Base-by-base conservation (phyloP, 768 basidiomycete genomes). In the Holtermanniella nyarrowii region DNA sequence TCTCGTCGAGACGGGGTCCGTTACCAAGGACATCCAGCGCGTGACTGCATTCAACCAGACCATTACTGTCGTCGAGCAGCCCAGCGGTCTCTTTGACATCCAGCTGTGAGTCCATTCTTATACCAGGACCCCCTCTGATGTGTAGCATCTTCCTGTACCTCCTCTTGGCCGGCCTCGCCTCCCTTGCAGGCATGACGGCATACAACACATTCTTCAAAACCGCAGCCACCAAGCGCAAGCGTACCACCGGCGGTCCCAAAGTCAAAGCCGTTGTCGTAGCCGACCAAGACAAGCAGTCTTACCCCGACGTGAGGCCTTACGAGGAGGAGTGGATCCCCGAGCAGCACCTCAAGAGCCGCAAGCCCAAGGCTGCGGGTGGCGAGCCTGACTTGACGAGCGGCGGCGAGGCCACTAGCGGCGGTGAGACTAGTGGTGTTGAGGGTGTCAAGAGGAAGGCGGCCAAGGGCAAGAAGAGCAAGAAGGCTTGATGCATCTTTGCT, bases 251-350 rank as follows among this genome's bases (percentile, higher is more conserved):
- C 23, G 26, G 48, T 46, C 13, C 46, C 42, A 52, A 59, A 49
- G 26, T 49, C 27, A 57, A 64, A 50, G 52, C 57, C 16, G 65
- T 66, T 27, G 62, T 66, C 18, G 55, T 59, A 24, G 62, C 62
- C 45, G 51, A 57, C 12, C 41, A 50, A n/a, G 58, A 52, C 1
- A 62, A 56, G 26, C 40, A 41, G 12, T 60, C 57, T 41, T 68
- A 68, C 37, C 69, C 61, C 24, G 49, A 58, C 24, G 69, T 65
- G 43, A 65, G 68, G 54, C 67, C 71, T 14, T 71, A 69, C 48
- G 71, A 72, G 48, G 71, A 72, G 55, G 71, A 72, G 39, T 75
- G 71, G 72, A 72, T 75, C 50, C 73, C 73, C 7, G 66, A 58
- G 18, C 63, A 66, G 18, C 70, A 70, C 48, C 39, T 70, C 31